Conservation (phyloP, 2,329 filamentous ascomycete species). For the Pyrenochaeta sp. region DNA sequence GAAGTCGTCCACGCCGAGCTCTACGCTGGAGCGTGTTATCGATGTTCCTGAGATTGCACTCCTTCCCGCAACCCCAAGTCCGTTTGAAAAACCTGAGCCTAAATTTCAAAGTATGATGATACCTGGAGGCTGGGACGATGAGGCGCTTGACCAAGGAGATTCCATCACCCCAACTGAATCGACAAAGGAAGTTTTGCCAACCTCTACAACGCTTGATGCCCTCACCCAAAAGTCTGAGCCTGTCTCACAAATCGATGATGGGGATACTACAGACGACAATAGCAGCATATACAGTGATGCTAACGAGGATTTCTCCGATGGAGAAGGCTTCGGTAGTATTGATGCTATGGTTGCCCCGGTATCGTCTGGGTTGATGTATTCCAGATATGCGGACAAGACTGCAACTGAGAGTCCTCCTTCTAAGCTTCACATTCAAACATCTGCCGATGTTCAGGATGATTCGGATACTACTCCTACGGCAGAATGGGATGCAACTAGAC, state of each 20-base stretch:
- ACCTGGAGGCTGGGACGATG: conserved; percentile 41
- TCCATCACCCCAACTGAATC: too few relatives aligned
- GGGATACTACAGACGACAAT: conserved; percentile 44
- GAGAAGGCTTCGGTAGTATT: conserved; percentile 74
- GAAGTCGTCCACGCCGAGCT: conserved; percentile 8
- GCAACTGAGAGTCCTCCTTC: conserved; percentile 19
- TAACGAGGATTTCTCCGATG: conserved; percentile 73
- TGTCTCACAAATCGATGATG: conserved; percentile 13
- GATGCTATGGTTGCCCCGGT: conserved; percentile 67
- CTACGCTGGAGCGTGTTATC: conserved; percentile 15
- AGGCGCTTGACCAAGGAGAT: conserved; percentile 36
- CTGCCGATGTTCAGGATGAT: conserved; percentile 11
- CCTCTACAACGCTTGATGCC: conserved; percentile 7
- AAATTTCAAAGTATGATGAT: conserved; percentile 35
- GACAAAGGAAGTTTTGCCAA: neutral
- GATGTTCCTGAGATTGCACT: conserved; percentile 45
- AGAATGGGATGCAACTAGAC: conserved; percentile 73
- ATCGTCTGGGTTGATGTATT: conserved; percentile 28
- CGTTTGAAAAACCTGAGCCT: conserved; percentile 32
- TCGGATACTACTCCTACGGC: conserved; percentile 32
- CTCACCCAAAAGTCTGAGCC: conserved; percentile 9
- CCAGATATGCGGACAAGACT: conserved; percentile 31
- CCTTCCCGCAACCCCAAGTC: conserved; percentile 46
- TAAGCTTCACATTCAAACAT: conserved; percentile 15
- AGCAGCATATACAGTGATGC: conserved; percentile 76